Evolutionary conservation across 164 flowering plant genomes (phyloP), one percentile per base, ranked within the genome.

Genomic region (Stephania japonica): DNA sequence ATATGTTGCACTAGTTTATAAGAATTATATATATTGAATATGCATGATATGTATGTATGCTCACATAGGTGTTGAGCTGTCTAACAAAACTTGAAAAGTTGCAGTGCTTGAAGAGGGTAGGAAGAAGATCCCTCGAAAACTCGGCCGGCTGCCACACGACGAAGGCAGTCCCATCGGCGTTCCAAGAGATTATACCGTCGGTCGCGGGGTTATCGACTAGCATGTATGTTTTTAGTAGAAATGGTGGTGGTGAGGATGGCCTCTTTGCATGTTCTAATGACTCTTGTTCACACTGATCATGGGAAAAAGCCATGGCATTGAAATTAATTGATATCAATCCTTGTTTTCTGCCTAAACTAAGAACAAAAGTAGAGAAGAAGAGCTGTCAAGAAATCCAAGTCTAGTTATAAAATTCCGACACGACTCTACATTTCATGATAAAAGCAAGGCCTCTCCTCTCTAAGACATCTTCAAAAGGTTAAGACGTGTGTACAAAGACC

Each of bases 61-160:
- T 47, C 86, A 92, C 97, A 75, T 92, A 92, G 66, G 94, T 92
- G 43, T 90, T 92, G 79, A 92, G 97, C 70, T 92, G 97, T 53
- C 97, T 82, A 68, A 92, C 89, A 69, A 92, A 92, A 91, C 97
- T 92, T 19, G 96, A 90, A 86, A 92, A 92, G 80, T 92, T 90
- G 90, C 87, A 79, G 72, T 92, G 97, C 81, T 92, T 70, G 63
- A 70, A 70, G 59, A 70, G 65, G 63, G 72, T 50, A 12, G 72
- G 72, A 53, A 70, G 72, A 53, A 70, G 64, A 53, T 70, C 65
- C 5, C 72, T 70, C 13, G 72, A 70, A 19, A 70, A 70, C 72
- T 70, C 72, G 32, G 43, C 72, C 7, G 32, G 59, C 32, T 70
- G 23, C 72, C 72, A 70, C 18, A 70, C 72, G 5, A 70, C 64